Percentiles rank a stretch among this genome's conserved stretches.
Evolutionary conservation across 2,329 filamentous ascomycete genomes (phyloP).

Genomic region (Onygenales sp.): DNA sequence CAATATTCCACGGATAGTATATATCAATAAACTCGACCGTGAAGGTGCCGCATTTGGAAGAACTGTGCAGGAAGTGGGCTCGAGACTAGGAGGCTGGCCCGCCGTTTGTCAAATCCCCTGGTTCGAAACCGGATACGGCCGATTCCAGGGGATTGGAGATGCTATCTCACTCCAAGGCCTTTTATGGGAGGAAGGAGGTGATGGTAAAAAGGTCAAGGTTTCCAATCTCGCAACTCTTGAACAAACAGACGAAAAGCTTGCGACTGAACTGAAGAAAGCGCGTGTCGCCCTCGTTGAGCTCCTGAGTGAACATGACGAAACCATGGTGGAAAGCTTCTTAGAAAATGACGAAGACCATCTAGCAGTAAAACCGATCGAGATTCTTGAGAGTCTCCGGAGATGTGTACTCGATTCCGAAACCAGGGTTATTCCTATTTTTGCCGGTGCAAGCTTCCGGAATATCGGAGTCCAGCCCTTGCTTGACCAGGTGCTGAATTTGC

Average conservation of each 20-base stretch:
- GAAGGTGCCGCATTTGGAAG: conserved; percentile 73
- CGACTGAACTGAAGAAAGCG: conserved; percentile 63
- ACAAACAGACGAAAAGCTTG: conserved; percentile 40
- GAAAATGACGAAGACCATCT: conserved; percentile 65
- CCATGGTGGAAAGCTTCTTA: conserved; percentile 74
- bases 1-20: conserved; percentile 71
- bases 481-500: conserved; percentile 76
- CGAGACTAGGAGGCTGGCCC: conserved; percentile 72
- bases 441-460: conserved; percentile 85
- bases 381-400: conserved; percentile 65
- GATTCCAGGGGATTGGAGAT: conserved; percentile 77
- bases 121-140: conserved; percentile 67
- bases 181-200: conserved; percentile 58
- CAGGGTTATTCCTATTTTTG: conserved; percentile 74
- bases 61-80: conserved; percentile 76
- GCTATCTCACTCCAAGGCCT: conserved; percentile 66
- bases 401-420: conserved; percentile 59
- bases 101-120: conserved; percentile 91
- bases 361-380: conserved; percentile 53
- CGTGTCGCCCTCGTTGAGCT: conserved; percentile 70
- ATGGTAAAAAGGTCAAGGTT: conserved; percentile 53
- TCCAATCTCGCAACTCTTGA: conserved; percentile 47
- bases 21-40: conserved; percentile 77
- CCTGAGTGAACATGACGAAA: conserved; percentile 80
- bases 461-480: conserved; percentile 88